Conservation (phyloP, 1,284 basidiomycete species). For the Athelia psychrophila region DNA sequence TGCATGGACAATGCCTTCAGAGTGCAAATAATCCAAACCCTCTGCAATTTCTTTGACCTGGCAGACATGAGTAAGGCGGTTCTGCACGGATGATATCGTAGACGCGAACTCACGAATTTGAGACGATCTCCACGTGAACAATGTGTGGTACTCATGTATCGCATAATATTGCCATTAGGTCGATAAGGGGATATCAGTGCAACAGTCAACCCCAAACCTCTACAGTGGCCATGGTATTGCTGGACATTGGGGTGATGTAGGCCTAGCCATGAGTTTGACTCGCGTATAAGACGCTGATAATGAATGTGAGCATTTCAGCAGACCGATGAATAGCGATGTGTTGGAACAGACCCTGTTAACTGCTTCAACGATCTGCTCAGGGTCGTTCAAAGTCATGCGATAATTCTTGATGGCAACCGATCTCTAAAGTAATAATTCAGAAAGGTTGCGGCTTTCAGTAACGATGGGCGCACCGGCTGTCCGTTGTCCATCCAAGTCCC, state of each 20-base stretch:
- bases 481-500: neutral
- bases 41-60: conserved; percentile 17
- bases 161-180: conserved; percentile 11
- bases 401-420: neutral
- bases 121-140: conserved; percentile 11
- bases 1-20: conserved; percentile 16
- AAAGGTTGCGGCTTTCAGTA: neutral
- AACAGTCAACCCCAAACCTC: neutral
- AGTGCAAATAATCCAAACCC: conserved; percentile 20
- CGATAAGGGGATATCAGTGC: conserved; percentile 19
- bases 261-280: neutral
- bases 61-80: neutral
- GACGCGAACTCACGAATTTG: neutral
- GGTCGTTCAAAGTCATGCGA: neutral
- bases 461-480: neutral
- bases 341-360: neutral
- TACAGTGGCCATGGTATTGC: neutral
- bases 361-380: neutral
- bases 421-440: neutral
- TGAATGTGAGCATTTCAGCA: neutral
- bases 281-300: neutral
- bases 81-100: neutral
- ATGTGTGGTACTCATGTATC: conserved; percentile 13
- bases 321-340: neutral
- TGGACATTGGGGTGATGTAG: neutral